These are phyloP conservation scores for Mortierella sp. DNA, from an alignment of 371 early-diverging fungal genomes.

Conservation along the genomic window DNA sequence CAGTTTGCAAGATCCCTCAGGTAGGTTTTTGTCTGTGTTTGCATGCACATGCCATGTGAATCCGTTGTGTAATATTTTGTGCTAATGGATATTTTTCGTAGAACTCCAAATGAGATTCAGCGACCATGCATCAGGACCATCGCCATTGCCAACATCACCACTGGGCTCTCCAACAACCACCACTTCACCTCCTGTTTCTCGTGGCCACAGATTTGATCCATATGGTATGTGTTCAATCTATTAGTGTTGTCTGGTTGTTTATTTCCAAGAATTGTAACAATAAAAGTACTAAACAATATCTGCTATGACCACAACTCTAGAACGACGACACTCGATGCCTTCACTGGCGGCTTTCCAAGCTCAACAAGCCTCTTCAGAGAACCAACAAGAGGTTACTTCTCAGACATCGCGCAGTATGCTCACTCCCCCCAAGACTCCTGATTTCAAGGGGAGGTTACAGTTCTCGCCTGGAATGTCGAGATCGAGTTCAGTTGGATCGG, in stretches of 20 bases:
- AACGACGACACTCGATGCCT: conserved; percentile 54
- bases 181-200: conserved; percentile 25
- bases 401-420: conserved; percentile 14
- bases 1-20: conserved; percentile 47
- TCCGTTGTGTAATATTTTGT: not conserved
- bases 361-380: conserved; percentile 3
- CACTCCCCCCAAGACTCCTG: conserved; percentile 40
- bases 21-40: conserved; percentile 18
- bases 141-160: conserved; percentile 23
- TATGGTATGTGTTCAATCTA: conserved; percentile 28
- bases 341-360: conserved; percentile 26
- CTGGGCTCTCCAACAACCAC: conserved; percentile 36
- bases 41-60: too few relatives aligned
- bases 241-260: not conserved
- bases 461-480: conserved; percentile 47
- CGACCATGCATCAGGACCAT: conserved; percentile 14
- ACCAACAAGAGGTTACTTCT: not conserved
- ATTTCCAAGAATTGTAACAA: not conserved
- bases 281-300: not conserved
- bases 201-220: conserved; percentile 43
- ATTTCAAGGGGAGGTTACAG: conserved; percentile 20
- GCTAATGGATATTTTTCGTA: conserved; percentile 3
- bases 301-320: not conserved
- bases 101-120: conserved; percentile 52
- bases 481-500: conserved; percentile 40